These are phyloP conservation scores for Hamamelis virginiana DNA, from an alignment of 164 flowering plant genomes.

Conservation along the genomic window DNA sequence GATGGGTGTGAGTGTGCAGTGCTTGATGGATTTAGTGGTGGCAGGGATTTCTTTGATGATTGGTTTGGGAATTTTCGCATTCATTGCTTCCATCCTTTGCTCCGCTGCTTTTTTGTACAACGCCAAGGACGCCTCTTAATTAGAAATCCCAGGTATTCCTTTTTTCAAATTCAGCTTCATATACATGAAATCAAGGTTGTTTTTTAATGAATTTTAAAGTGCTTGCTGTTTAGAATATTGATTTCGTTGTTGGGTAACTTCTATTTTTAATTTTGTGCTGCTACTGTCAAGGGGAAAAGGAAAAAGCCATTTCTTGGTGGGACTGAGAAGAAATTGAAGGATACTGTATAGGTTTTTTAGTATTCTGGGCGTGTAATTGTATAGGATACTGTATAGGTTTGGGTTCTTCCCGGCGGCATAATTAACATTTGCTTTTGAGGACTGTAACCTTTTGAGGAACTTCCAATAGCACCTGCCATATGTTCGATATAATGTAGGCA, in stretches of 20 bases:
- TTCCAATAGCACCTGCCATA: no score
- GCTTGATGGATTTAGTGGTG: conserved; percentile 55
- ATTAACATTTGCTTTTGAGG: not conserved
- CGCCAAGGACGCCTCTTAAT: conserved; percentile 46
- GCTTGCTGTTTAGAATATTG: not conserved
- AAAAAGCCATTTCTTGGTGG: not conserved
- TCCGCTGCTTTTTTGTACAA: conserved; percentile 78
- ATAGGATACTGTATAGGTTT: not conserved
- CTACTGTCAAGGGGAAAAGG: not conserved
- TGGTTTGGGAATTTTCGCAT: conserved; percentile 70
- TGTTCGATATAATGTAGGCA: no score
- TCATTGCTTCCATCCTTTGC: conserved; percentile 77
- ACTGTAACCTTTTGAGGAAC: not conserved
- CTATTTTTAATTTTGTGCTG: not conserved
- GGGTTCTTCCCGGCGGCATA: not conserved
- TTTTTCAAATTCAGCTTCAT: not conserved
- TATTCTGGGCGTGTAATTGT: not conserved
- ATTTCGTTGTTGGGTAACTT: not conserved
- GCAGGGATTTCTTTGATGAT: conserved; percentile 77
- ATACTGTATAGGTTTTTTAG: not conserved
- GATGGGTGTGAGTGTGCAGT: conserved; percentile 47
- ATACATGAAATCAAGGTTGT: not conserved
- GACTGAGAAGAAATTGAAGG: not conserved
- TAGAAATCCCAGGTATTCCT: not conserved
- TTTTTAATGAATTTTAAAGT: not conserved